Evolutionary conservation across 192 early-diverging fungal genomes (phyloP).

Genomic region (Helicostylum pulchrum): DNA sequence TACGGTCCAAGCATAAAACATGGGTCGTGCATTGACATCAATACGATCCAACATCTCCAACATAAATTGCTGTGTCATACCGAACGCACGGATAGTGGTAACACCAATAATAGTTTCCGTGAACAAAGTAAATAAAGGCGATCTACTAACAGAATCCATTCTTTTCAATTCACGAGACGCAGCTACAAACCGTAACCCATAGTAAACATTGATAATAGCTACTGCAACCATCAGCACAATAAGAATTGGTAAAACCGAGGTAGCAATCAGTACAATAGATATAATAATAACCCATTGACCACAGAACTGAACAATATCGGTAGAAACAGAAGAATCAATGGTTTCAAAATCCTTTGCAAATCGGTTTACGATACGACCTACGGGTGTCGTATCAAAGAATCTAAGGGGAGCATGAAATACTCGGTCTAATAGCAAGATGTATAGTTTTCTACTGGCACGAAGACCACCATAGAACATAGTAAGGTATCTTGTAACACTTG

Average conservation of each 20-base stretch:
- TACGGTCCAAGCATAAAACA: slow-evolving; percentile 72
- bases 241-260: slow-evolving; percentile 61
- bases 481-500: slow-evolving; percentile 26
- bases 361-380: slow-evolving; percentile 86
- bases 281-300: slow-evolving; percentile 43
- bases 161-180: slow-evolving; percentile 81
- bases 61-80: slow-evolving; percentile 60
- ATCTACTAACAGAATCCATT: slow-evolving; percentile 69
- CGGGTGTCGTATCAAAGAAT: slow-evolving; percentile 86
- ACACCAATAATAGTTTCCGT: slow-evolving; percentile 68
- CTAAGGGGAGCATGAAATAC: slow-evolving; percentile 69
- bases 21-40: slow-evolving; percentile 68
- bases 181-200: slow-evolving; percentile 57
- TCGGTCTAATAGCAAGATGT: slow-evolving; percentile 50
- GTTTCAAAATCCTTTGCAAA: slow-evolving; percentile 84
- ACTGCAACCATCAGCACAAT: slow-evolving; percentile 39
- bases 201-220: slow-evolving; percentile 39
- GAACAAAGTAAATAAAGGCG: slow-evolving; percentile 77
- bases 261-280: slow-evolving; percentile 54
- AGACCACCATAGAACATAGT: slow-evolving; percentile 44
- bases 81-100: slow-evolving; percentile 86
- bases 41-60: slow-evolving; percentile 41
- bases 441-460: slow-evolving; percentile 51
- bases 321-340: slow-evolving; percentile 60
- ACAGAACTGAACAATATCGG: slow-evolving; percentile 46